These are phyloP conservation scores for Verbascum thapsus DNA, from an alignment of 257 asterid genomes.

Conservation along the genomic window DNA sequence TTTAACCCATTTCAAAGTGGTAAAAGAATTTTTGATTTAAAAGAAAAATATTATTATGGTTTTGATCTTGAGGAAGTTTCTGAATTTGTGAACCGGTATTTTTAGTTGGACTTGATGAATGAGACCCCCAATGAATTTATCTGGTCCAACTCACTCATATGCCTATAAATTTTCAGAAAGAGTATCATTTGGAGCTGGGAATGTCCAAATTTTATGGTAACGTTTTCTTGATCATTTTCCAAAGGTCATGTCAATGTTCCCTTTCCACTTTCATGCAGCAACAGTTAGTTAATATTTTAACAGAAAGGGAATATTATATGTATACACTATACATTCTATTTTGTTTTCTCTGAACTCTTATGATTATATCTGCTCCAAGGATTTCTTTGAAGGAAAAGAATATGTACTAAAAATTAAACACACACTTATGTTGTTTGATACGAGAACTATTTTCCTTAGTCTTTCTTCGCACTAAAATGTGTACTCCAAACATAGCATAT, in stretches of 20 bases:
- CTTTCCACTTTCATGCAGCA: conserved; percentile 10
- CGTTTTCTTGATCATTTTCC: background rate
- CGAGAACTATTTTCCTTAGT: too few species aligned
- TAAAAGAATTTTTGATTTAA: background rate
- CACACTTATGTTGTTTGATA: too few species aligned
- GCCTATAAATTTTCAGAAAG: background rate
- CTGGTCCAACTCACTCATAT: background rate
- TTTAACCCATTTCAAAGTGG: too few species aligned
- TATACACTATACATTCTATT: background rate
- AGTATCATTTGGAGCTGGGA: conserved; percentile 15
- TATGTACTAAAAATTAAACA: too few species aligned
- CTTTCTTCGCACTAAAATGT: too few species aligned
- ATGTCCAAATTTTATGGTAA: conserved; percentile 4
- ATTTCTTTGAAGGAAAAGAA: too few species aligned
- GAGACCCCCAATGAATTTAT: background rate
- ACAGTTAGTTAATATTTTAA: background rate
- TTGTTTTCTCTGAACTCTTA: conserved; percentile 1
- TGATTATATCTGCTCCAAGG: too few species aligned
- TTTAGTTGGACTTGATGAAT: background rate
- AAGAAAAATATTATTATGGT: background rate
- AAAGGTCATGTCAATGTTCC: background rate
- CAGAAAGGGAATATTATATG: background rate
- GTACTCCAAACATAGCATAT: too few species aligned
- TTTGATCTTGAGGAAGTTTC: background rate
- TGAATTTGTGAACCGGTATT: background rate